phyloP scores from a whole-genome alignment of 2,329 filamentous ascomycete species.

The Alternaria longipes region DNA sequence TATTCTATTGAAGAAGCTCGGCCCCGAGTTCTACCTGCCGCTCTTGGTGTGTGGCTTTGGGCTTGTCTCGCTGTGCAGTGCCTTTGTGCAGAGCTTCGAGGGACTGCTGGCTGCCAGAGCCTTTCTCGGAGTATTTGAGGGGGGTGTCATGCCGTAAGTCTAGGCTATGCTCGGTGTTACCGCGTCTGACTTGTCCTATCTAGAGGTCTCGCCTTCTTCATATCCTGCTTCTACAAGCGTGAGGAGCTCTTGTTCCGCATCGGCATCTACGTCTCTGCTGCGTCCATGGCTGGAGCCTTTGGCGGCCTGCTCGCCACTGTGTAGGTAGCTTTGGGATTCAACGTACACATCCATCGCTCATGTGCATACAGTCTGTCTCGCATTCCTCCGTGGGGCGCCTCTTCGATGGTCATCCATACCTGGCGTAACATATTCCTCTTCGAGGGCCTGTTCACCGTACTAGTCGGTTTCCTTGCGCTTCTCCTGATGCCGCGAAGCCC shows the following conservation, averaged over 20 bases:
- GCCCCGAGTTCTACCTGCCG: slow-evolving; percentile 63
- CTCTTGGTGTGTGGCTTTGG: slow-evolving; percentile 65
- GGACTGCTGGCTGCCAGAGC: slow-evolving; percentile 60
- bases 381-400: slow-evolving; percentile 63
- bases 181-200: too few relatives aligned
- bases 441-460: slow-evolving; percentile 64
- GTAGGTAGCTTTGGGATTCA: slow-evolving; percentile 43
- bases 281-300: slow-evolving; percentile 66
- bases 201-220: slow-evolving; percentile 65
- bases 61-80: slow-evolving; percentile 63
- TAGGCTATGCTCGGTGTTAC: too few relatives aligned
- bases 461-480: slow-evolving; percentile 60
- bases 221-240: slow-evolving; percentile 66
- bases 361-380: slow-evolving; percentile 34
- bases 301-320: slow-evolving; percentile 65
- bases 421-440: slow-evolving; percentile 68
- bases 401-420: slow-evolving; percentile 55
- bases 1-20: slow-evolving; percentile 63
- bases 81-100: slow-evolving; percentile 61
- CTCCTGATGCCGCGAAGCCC: slow-evolving; percentile 64
- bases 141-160: slow-evolving; percentile 63
- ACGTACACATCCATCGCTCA: background rate
- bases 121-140: slow-evolving; percentile 65
- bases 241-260: slow-evolving; percentile 65
- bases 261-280: slow-evolving; percentile 65